Percentiles rank a stretch among this genome's conserved stretches.
These are phyloP conservation scores for Galium porrigens DNA, from an alignment of 305 asterid species.

Conservation along the genomic window DNA sequence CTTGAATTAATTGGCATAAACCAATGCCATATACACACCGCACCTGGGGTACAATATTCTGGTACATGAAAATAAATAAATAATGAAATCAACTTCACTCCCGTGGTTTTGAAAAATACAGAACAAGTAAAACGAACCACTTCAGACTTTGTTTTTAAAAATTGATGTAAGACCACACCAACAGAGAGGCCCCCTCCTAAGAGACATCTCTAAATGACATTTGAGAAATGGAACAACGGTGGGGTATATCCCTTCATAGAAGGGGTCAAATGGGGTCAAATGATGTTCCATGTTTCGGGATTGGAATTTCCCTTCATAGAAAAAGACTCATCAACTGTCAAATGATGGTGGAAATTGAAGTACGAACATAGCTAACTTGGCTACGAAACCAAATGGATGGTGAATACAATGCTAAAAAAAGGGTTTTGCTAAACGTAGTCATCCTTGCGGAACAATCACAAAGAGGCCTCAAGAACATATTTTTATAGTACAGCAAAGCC, in stretches of 20 bases:
- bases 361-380: not conserved
- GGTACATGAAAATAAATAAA: not conserved
- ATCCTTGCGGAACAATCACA: too few species aligned
- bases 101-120: not conserved
- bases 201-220: not conserved
- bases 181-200: not conserved
- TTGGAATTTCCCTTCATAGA: too few species aligned
- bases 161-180: not conserved
- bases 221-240: not conserved
- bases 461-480: not conserved
- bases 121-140: not conserved
- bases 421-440: too few species aligned
- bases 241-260: not conserved
- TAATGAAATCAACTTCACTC: not conserved
- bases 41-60: conserved; percentile 12
- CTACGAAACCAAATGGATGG: not conserved
- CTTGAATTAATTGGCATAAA: conserved; percentile 14
- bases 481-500: not conserved
- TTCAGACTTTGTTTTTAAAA: not conserved
- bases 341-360: not conserved
- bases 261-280: too few species aligned
- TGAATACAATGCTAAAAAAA: not conserved
- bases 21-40: conserved; percentile 14
- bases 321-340: not conserved
- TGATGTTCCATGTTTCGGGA: too few species aligned